Evolutionary conservation across 805 yeast genomes (phyloP), one percentile per base, ranked within the genome.

Genomic region (Kazachstania bromeliacearum): DNA sequence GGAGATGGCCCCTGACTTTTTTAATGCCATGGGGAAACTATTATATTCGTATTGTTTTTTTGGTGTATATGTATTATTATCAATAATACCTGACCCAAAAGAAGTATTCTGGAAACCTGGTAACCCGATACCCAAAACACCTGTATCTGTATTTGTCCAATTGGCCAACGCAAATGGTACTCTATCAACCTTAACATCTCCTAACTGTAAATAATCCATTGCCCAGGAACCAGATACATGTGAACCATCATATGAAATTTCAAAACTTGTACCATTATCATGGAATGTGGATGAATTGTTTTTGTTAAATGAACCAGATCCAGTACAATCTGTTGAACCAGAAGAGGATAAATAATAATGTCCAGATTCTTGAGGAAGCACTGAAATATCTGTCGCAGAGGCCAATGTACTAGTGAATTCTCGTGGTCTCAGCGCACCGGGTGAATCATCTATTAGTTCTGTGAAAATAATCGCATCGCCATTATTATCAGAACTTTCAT

Each of bases 11-110:
- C 87, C 88, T 36, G 71, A 70, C 23, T 62, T 51, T 34, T 68
- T 75, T 63, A 85, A 57, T 40, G 70, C 68, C 36, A 66, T 45
- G 0, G 95, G 95, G 38, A 84, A 60, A 55, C 84, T 84, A 35
- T 70, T 66, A 57, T 84, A 84, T 13, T 57, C 57, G 47, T 68
- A 70, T 23, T 28, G 14, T 13, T 18, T 17, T 13, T 27, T 18
- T 5, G 34, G 6, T 17, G 51, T 47, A 57, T 18, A 55, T 54
- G 4, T 2, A 10, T 7, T 9, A 12, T 16, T 35, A 14, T n/a
- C n/a, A n/a, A n/a, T n/a, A n/a, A n/a, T n/a, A n/a, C n/a, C n/a
- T n/a, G 36, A 38, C 13, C 30, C 22, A 24, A 14, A 14, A 41
- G 60, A 61, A 3, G 87, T 79, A 3, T 71, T 64, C 57, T 85